Percentiles rank a stretch among this genome's conserved stretches.
Evolutionary conservation across 306 rosid genomes (phyloP).

Genomic region (Crataegus laevigata): DNA sequence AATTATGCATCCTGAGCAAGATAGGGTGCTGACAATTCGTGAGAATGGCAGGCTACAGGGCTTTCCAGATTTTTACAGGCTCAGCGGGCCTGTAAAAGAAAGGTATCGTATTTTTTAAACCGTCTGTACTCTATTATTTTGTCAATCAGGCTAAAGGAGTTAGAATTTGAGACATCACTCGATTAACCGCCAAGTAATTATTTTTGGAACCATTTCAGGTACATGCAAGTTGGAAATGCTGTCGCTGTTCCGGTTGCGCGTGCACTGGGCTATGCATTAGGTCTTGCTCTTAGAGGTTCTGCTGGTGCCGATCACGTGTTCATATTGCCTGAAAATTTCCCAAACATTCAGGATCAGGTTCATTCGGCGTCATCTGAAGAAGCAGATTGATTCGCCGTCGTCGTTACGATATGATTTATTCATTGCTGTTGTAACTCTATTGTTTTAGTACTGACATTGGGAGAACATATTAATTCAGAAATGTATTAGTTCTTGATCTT

Average conservation of each 20-base stretch:
- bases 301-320: conserved; percentile 18
- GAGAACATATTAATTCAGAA: neutral
- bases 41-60: conserved; percentile 76
- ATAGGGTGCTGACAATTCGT: conserved; percentile 52
- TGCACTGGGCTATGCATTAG: conserved; percentile 65
- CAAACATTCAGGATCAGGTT: conserved; percentile 18
- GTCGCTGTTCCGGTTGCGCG: conserved; percentile 82
- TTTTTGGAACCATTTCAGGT: conserved; percentile 30
- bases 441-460: neutral
- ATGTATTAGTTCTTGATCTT: no score
- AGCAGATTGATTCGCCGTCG: neutral
- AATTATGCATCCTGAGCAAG: conserved; percentile 53
- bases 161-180: neutral
- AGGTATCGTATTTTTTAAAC: conserved; percentile 28
- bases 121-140: no score
- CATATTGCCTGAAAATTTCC: conserved; percentile 44
- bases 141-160: neutral
- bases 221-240: conserved; percentile 86
- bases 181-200: neutral
- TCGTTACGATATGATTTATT: neutral
- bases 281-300: conserved; percentile 46
- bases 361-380: conserved; percentile 40
- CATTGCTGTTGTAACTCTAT: neutral
- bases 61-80: conserved; percentile 66
- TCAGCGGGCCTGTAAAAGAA: conserved; percentile 51